Evolutionary conservation across 768 basidiomycete species (phyloP).

Genomic region (Coprinellus micaceus): DNA sequence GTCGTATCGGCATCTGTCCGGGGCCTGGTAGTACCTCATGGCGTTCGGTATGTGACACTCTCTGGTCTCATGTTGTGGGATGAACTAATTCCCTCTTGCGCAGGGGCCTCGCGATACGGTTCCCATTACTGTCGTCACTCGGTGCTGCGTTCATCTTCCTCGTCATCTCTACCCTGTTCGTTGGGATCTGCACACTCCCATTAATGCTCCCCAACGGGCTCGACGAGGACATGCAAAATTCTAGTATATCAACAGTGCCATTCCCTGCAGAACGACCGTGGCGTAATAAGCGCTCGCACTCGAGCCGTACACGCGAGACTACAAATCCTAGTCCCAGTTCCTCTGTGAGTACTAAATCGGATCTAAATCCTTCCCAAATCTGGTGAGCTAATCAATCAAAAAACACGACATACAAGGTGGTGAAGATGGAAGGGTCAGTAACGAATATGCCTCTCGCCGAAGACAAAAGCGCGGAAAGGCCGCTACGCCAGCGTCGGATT

Average conservation of each 20-base stretch:
- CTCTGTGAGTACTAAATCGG: not conserved
- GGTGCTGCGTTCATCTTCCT: constrained; percentile 45
- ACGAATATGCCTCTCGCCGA: constrained; percentile 3
- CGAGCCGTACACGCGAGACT: not conserved
- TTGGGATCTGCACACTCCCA: constrained; percentile 53
- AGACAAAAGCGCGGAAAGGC: constrained; percentile 2
- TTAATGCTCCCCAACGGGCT: constrained; percentile 11
- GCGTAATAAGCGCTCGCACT: not conserved
- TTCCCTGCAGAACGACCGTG: not conserved
- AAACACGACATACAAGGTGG: not conserved
- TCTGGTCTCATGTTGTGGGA: not conserved
- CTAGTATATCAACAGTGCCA: not conserved
- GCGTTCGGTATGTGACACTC: constrained; percentile 53
- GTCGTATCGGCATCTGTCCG: constrained; percentile 58
- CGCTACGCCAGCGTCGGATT: constrained; percentile 6
- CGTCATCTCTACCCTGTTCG: constrained; percentile 39
- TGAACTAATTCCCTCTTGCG: not conserved
- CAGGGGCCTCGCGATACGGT: constrained; percentile 68
- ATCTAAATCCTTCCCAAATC: too few relatives aligned
- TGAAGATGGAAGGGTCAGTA: constrained; percentile 6
- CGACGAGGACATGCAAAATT: not conserved
- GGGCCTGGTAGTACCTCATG: constrained; percentile 62
- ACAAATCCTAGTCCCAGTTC: not conserved
- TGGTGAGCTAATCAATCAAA: too few relatives aligned
- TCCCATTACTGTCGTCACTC: constrained; percentile 56